These are phyloP conservation scores for Candida easanensis DNA, from an alignment of 805 yeast species.

Conservation along the genomic window DNA sequence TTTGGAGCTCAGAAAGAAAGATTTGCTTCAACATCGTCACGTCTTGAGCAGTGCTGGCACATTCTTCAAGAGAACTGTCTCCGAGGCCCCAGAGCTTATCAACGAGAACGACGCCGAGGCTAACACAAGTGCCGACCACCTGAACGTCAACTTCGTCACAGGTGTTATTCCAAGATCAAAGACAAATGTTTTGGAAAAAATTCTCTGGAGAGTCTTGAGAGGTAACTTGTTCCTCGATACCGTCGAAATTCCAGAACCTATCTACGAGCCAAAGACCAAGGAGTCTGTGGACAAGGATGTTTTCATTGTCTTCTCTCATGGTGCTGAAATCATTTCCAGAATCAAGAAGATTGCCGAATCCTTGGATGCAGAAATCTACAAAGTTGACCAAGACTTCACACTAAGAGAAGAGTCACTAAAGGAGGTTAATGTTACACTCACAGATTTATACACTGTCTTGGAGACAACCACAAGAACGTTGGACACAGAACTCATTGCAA, in stretches of 20 bases:
- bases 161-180: constrained; percentile 82
- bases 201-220: constrained; percentile 89
- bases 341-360: constrained; percentile 86
- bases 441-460: constrained; percentile 62
- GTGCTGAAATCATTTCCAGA: constrained; percentile 66
- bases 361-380: constrained; percentile 77
- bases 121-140: constrained; percentile 26
- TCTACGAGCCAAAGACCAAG: constrained; percentile 64
- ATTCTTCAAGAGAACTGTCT: constrained; percentile 36
- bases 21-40: constrained; percentile 60
- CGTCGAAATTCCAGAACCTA: constrained; percentile 66
- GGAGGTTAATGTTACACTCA: constrained; percentile 55
- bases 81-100: constrained; percentile 7
- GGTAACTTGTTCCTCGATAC: constrained; percentile 84
- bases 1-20: constrained; percentile 57
- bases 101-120: constrained; percentile 21
- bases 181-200: constrained; percentile 69
- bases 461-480: constrained; percentile 66
- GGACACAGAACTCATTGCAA: constrained; percentile 71
- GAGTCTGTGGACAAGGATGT: constrained; percentile 67
- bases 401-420: constrained; percentile 63
- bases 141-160: constrained; percentile 50
- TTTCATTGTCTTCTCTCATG: constrained; percentile 91
- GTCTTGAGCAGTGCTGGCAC: constrained; percentile 48
- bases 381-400: constrained; percentile 46